phyloP scores from a whole-genome alignment of 1,139 yeast genomes.

The Pichia norvegensis region DNA sequence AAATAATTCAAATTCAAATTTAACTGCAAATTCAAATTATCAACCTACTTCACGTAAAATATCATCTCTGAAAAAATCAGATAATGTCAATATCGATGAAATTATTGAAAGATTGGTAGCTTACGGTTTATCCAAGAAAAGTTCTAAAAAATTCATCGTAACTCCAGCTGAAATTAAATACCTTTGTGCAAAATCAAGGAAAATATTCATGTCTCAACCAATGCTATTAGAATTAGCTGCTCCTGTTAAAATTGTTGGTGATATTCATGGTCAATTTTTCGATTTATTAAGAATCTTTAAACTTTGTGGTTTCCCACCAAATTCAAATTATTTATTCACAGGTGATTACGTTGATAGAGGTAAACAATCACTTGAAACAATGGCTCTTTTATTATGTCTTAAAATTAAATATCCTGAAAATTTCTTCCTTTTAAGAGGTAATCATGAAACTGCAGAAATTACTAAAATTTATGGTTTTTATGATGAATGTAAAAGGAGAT shows the following conservation, averaged over 20 bases:
- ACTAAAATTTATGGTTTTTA: conserved; percentile 82
- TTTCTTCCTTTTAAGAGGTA: conserved; percentile 75
- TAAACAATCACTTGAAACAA: conserved; percentile 73
- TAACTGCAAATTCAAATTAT: too few relatives aligned
- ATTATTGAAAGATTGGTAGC: conserved; percentile 48
- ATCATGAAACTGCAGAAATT: conserved; percentile 78
- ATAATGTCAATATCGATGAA: conserved; percentile 40
- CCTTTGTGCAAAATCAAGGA: conserved; percentile 60
- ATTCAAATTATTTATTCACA: conserved; percentile 66
- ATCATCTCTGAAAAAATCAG: background rate
- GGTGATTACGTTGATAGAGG: conserved; percentile 90
- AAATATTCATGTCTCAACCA: conserved; percentile 70
- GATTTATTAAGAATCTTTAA: conserved; percentile 70
- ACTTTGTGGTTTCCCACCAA: conserved; percentile 74
- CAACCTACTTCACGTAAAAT: background rate
- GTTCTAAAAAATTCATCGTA: conserved; percentile 39
- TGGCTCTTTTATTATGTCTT: conserved; percentile 60
- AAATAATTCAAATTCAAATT: background rate
- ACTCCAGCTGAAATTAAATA: conserved; percentile 31
- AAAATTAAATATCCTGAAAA: conserved; percentile 79
- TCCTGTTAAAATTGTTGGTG: conserved; percentile 83
- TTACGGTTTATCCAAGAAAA: conserved; percentile 34
- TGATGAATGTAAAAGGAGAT: conserved; percentile 79
- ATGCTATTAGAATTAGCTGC: conserved; percentile 68
- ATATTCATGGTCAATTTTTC: conserved; percentile 76